Base-by-base conservation (phyloP, 163 green algal species). In the Trebouxia gelatinosa region DNA sequence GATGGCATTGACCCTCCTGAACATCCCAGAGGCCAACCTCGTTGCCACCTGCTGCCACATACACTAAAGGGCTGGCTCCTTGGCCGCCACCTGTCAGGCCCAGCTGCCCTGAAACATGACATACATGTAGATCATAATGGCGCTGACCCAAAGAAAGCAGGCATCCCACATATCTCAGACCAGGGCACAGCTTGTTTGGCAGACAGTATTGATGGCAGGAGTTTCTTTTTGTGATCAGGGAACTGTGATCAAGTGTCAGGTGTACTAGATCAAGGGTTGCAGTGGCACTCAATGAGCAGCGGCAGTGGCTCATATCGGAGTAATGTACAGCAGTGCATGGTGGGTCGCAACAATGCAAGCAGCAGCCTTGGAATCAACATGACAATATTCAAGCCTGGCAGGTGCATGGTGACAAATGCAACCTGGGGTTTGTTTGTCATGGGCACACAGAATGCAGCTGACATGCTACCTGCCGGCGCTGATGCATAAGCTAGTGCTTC, bases 11-110 rank as follows among this genome's bases (percentile, higher is more conserved):
- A 19, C 85, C 86, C 17, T 86, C 74, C 23, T 84, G 85, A 5
- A 94, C 68, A 75, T 96, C 92, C 91, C 92, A 97, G 34, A 94
- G 82, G 43, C 87, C 88, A 28, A 95, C 87, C 82, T 97, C 93
- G 34, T 89, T 54, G 26, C 85, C 66, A 1, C 90, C 92, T 3
- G 90, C 87, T 4, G 90, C 86, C 65, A 94, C 82, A 64, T 91
- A 93, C 43, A 95, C 77, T 48, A 95, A 76, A 23, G 92, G 92
- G 46, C 28, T 70, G 2, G 72, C 78, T 7, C 77, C 51, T 16
- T 66, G 76, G n/a, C 70, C 59, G 29, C 80, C 75, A 2, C 77
- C 61, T 37, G n/a, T 72, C 70, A 85, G 38, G 32, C 77, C 77
- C 64, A 85, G 64, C 37, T 72, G 64, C 35, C 64, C 64, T 54